These are phyloP conservation scores for Acer yangbiense DNA, from an alignment of 345 rosid species.

Conservation along the genomic window DNA sequence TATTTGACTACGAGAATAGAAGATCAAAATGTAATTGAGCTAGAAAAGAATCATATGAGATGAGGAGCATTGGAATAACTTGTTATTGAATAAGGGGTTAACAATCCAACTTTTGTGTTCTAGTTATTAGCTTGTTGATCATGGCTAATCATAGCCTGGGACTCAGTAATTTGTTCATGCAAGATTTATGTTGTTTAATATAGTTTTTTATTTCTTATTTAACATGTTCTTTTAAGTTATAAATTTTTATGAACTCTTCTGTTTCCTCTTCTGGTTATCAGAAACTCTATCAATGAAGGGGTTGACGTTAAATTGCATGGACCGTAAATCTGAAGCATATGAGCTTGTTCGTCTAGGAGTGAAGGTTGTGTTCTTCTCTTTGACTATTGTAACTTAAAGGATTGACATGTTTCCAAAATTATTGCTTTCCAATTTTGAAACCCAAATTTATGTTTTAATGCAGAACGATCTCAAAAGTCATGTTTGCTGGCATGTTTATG, in stretches of 20 bases:
- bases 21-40: neutral
- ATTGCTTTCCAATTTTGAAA: conserved; percentile 12
- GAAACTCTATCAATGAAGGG: conserved; percentile 99
- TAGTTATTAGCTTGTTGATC: conserved; percentile 2
- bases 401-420: conserved; percentile 12
- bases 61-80: neutral
- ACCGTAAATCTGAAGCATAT: conserved; percentile 96
- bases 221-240: neutral
- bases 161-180: neutral
- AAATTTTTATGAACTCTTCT: conserved; percentile 6
- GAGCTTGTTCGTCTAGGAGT: conserved; percentile 94
- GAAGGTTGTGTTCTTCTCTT: conserved; percentile 57
- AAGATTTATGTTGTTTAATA: neutral
- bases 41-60: neutral
- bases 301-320: conserved; percentile 96
- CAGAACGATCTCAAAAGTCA: conserved; percentile 99
- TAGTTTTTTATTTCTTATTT: neutral
- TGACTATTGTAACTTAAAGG: neutral
- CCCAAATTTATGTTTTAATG: conserved; percentile 32
- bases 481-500: conserved; percentile 99
- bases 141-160: neutral
- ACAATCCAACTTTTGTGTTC: neutral
- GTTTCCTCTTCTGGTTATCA: conserved; percentile 32
- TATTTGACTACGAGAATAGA: neutral
- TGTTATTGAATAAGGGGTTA: neutral